phyloP scores from a whole-genome alignment of 2,329 filamentous ascomycete species.

The Lasiodiplodia citricola region DNA sequence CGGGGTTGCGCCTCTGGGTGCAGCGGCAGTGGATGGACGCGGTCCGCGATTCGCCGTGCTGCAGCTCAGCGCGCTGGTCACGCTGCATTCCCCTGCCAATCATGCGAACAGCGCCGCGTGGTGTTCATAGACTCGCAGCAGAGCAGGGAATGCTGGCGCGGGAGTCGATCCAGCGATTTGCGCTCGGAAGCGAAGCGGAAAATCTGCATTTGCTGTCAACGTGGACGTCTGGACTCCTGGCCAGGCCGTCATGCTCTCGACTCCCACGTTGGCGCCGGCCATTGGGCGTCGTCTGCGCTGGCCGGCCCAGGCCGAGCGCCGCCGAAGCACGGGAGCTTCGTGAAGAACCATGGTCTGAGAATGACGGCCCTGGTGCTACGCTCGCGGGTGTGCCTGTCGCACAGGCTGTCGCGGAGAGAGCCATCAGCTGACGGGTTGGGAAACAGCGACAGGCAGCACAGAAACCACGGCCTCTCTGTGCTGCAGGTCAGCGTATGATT shows the following conservation, averaged over 20 bases:
- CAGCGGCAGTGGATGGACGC: not conserved
- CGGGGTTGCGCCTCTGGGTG: not conserved
- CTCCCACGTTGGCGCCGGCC: constrained; percentile 11
- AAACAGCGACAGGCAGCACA: constrained; percentile 18
- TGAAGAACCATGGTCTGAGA: constrained; percentile 14
- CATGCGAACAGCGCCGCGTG: constrained; percentile 20
- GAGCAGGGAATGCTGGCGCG: constrained; percentile 15
- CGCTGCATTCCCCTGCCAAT: constrained; percentile 24
- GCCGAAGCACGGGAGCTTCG: not conserved
- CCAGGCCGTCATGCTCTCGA: not conserved
- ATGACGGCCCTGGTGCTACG: constrained; percentile 6
- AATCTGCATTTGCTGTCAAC: constrained; percentile 4
- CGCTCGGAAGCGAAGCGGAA: constrained; percentile 19
- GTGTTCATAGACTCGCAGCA: constrained; percentile 17
- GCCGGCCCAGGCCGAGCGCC: not conserved
- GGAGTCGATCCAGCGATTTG: constrained; percentile 23
- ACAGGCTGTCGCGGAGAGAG: constrained; percentile 7
- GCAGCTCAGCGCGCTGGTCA: not conserved
- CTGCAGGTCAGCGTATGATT: constrained; percentile 11
- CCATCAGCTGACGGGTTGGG: constrained; percentile 20
- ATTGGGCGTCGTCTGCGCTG: constrained; percentile 4
- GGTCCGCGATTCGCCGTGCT: constrained; percentile 17
- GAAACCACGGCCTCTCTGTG: not conserved
- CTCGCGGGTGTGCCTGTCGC: constrained; percentile 17
- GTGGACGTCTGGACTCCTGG: not conserved